Percentiles rank a stretch among this genome's conserved stretches.
Conservation (phyloP, 2,329 filamentous ascomycete genomes). For the Arthroderma sp. region DNA sequence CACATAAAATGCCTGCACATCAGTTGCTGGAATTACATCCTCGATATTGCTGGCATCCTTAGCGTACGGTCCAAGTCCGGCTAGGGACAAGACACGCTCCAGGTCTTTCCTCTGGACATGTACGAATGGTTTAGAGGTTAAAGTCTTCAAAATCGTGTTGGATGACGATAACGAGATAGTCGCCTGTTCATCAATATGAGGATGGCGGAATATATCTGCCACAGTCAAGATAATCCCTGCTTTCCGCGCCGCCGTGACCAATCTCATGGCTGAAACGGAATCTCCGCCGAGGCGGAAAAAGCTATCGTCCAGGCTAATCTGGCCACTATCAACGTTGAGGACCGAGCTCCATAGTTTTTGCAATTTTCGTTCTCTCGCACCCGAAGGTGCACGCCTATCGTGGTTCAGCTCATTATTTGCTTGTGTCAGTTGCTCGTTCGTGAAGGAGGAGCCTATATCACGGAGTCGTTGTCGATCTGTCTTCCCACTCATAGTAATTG, state of each 20-base stretch:
- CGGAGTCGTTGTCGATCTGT: slow-evolving; percentile 22
- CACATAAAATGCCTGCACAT: not conserved
- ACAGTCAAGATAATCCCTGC: slow-evolving; percentile 23
- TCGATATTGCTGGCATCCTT: not conserved
- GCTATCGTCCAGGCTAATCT: slow-evolving; percentile 7
- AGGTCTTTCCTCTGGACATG: slow-evolving; percentile 6
- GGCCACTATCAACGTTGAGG: slow-evolving; percentile 3
- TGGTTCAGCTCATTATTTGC: not conserved
- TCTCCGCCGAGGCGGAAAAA: slow-evolving; percentile 12
- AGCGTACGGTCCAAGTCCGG: slow-evolving; percentile 2
- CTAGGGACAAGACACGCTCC: slow-evolving; percentile 2
- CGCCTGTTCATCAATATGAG: slow-evolving; percentile 7
- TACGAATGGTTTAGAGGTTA: slow-evolving; percentile 1
- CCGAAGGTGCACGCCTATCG: not conserved
- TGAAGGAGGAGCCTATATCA: slow-evolving; percentile 15
- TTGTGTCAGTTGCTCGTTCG: slow-evolving; percentile 5
- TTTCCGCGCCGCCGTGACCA: slow-evolving; percentile 24
- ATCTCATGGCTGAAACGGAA: slow-evolving; percentile 11
- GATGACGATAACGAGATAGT: slow-evolving; percentile 18
- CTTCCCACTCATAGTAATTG: not conserved
- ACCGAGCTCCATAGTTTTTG: slow-evolving; percentile 9
- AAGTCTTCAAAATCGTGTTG: slow-evolving; percentile 18
- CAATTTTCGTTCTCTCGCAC: slow-evolving; percentile 4
- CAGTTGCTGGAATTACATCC: slow-evolving; percentile 2
- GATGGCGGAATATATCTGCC: slow-evolving; percentile 6